Evolutionary conservation across 305 asterid genomes (phyloP).

Genomic region (Fraxinus platypoda): DNA sequence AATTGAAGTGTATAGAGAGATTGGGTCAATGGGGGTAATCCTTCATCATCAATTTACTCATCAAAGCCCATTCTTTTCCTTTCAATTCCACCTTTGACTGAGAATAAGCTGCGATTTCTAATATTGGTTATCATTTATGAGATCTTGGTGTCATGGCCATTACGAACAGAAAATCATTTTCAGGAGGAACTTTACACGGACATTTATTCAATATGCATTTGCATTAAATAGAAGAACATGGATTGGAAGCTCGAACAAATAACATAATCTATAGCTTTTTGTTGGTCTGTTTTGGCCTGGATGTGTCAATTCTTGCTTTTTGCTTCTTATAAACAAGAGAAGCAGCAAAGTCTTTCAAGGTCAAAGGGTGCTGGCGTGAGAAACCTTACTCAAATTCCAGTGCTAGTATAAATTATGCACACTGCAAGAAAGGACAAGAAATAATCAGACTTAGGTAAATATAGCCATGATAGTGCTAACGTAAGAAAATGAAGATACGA

Average conservation of each 20-base stretch:
- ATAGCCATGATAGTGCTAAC: not conserved
- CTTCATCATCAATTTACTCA: not conserved
- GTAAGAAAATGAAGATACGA: not conserved
- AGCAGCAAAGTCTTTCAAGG: not conserved
- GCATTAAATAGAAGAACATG: not conserved
- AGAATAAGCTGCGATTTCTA: not conserved
- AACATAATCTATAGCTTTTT: not conserved
- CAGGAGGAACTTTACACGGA: not conserved
- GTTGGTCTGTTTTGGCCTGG: not conserved
- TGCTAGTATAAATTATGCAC: not conserved
- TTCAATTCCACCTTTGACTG: not conserved
- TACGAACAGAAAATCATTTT: not conserved
- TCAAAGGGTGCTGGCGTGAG: not conserved
- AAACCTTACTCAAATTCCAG: not conserved
- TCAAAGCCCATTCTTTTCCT: not conserved
- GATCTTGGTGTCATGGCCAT: not conserved
- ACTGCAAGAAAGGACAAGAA: not conserved
- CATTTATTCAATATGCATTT: not conserved
- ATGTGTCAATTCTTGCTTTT: not conserved
- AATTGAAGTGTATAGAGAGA: not conserved
- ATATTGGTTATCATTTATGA: not conserved
- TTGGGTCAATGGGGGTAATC: not conserved
- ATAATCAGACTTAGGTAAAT: not conserved
- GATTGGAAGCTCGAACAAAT: not conserved
- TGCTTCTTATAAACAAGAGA: not conserved